phyloP scores from a whole-genome alignment of 2,329 filamentous ascomycete genomes.

The Diaporthe sp. region DNA sequence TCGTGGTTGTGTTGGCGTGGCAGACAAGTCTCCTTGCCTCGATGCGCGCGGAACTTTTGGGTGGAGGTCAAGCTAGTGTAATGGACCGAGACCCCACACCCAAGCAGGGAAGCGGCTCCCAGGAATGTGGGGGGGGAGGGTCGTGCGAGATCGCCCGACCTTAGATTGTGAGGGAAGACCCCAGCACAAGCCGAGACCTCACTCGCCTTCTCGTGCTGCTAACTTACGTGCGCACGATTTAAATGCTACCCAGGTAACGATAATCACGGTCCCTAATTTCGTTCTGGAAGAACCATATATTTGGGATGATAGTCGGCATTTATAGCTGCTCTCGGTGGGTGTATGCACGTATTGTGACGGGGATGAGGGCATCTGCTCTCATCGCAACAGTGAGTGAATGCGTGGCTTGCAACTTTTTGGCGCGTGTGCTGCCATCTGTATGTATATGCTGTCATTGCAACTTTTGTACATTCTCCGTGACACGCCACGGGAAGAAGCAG shows the following conservation, averaged over 20 bases:
- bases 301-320: not conserved
- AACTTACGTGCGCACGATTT: too few relatives aligned
- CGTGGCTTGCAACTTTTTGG: not conserved
- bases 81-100: not conserved
- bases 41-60: slow-evolving; percentile 18
- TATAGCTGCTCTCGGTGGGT: not conserved
- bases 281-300: not conserved
- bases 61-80: slow-evolving; percentile 15
- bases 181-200: too few relatives aligned
- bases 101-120: not conserved
- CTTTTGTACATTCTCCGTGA: not conserved
- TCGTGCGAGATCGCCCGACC: not conserved
- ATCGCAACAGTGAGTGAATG: not conserved
- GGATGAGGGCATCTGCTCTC: not conserved
- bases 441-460: not conserved
- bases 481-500: not conserved
- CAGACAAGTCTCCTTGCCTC: not conserved
- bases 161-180: not conserved
- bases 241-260: too few relatives aligned
- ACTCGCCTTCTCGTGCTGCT: too few relatives aligned
- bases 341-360: not conserved
- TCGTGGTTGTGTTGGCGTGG: not conserved
- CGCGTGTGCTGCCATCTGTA: too few relatives aligned
- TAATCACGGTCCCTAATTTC: too few relatives aligned
- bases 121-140: slow-evolving; percentile 2